phyloP scores from a whole-genome alignment of 192 early-diverging fungal species.

The Entophlyctis helioformis region DNA sequence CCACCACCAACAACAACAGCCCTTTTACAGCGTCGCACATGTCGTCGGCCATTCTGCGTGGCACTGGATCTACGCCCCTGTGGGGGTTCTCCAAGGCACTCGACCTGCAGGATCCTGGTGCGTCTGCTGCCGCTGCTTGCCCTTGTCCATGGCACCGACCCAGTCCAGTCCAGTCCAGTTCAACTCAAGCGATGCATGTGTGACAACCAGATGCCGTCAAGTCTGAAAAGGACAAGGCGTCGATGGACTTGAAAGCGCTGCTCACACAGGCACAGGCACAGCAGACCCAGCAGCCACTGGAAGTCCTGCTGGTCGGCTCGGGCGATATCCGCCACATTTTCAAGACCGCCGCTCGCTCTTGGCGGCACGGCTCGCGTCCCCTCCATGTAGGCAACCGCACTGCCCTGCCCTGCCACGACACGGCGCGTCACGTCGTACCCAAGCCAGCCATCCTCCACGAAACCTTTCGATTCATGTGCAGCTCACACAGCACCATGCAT shows the following conservation, averaged over 20 bases:
- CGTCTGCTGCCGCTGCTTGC: background rate
- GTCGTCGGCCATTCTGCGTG: too few species aligned
- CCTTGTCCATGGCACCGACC: background rate
- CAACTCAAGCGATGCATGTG: background rate
- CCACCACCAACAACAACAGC: too few species aligned
- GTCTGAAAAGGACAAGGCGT: background rate
- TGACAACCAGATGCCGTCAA: background rate
- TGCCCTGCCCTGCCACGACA: background rate
- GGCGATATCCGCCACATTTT: conserved; percentile 33
- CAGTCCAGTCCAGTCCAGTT: background rate
- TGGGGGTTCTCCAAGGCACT: conserved; percentile 30
- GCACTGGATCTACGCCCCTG: conserved; percentile 19
- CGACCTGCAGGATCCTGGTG: conserved; percentile 16
- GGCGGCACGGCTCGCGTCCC: conserved; percentile 13
- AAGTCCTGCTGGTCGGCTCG: conserved; percentile 30
- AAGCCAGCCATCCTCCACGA: too few species aligned
- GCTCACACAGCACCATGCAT: background rate
- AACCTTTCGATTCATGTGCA: too few species aligned
- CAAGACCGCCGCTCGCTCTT: conserved; percentile 24
- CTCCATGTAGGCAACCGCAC: conserved; percentile 5
- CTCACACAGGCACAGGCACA: background rate
- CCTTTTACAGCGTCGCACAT: too few species aligned
- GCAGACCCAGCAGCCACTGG: conserved; percentile 6
- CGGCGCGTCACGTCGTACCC: background rate
- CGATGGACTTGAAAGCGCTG: background rate